Conservation (phyloP, 1,284 basidiomycete genomes). For the Bondarzewia mesenterica region DNA sequence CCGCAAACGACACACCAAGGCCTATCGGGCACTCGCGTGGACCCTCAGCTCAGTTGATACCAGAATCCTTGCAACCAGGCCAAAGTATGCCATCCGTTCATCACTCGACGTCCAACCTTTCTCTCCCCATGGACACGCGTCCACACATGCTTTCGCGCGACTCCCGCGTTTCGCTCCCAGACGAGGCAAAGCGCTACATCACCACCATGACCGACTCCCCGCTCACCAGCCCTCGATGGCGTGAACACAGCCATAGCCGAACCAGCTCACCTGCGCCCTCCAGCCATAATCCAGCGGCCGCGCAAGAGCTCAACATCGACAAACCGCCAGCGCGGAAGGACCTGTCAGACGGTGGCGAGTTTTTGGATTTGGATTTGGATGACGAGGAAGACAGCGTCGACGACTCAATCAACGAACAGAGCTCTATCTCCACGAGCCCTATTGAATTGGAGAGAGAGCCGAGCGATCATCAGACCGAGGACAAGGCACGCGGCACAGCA, state of each 20-base stretch:
- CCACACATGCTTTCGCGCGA: conserved; percentile 23
- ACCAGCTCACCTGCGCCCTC: conserved; percentile 7
- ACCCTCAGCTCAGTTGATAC: not conserved
- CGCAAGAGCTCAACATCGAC: conserved; percentile 10
- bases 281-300: conserved; percentile 9
- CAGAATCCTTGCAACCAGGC: not conserved
- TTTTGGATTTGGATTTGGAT: conserved; percentile 59
- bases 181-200: conserved; percentile 66
- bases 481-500: not conserved
- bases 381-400: conserved; percentile 29
- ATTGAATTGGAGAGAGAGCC: conserved; percentile 11
- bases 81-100: not conserved
- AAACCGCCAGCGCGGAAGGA: conserved; percentile 12
- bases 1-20: not conserved
- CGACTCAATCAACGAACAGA: conserved; percentile 17
- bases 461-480: conserved; percentile 7
- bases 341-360: conserved; percentile 36
- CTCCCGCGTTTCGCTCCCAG: conserved; percentile 61
- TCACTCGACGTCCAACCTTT: not conserved
- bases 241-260: conserved; percentile 5
- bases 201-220: conserved; percentile 59
- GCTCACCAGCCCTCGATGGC: conserved; percentile 38
- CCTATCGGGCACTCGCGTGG: not conserved
- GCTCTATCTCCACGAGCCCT: conserved; percentile 15
- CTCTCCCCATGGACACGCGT: not conserved